Evolutionary conservation across 371 early-diverging fungal genomes (phyloP).

Genomic region (Haplosporangium sp.): DNA sequence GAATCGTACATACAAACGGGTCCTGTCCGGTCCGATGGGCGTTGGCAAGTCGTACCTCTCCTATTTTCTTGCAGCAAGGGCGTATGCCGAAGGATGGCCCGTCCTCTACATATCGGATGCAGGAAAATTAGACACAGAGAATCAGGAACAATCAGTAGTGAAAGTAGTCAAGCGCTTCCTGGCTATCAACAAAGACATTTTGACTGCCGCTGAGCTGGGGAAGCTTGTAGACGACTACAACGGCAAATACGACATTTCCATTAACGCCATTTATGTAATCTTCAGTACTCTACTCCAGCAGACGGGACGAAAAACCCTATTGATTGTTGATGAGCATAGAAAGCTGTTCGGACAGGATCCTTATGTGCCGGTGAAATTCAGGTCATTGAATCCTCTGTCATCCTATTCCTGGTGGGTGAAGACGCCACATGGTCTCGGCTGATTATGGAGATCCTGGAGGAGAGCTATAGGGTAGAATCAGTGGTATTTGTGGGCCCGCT

Average conservation of each 20-base stretch:
- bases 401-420: conserved; percentile 15
- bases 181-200: too few species aligned
- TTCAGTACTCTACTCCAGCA: too few species aligned
- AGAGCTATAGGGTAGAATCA: conserved; percentile 5
- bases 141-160: too few species aligned
- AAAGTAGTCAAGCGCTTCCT: too few species aligned
- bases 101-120: conserved; percentile 42
- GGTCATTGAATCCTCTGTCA: conserved; percentile 13
- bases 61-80: conserved; percentile 23
- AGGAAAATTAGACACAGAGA: not conserved
- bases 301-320: conserved; percentile 21
- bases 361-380: conserved; percentile 22
- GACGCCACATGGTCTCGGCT: conserved; percentile 13
- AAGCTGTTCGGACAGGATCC: conserved; percentile 21
- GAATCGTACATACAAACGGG: conserved; percentile 16
- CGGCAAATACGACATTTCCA: too few species aligned
- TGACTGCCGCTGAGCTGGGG: too few species aligned
- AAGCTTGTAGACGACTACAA: too few species aligned
- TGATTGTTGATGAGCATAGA: conserved; percentile 33
- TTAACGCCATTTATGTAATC: too few species aligned
- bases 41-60: conserved; percentile 39
- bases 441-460: conserved; percentile 17
- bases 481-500: conserved; percentile 36
- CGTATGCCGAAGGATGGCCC: conserved; percentile 29
- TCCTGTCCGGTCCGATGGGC: conserved; percentile 35